Base-by-base conservation (phyloP, 208 protist genomes). In the Trypanosoma congolense region DNA sequence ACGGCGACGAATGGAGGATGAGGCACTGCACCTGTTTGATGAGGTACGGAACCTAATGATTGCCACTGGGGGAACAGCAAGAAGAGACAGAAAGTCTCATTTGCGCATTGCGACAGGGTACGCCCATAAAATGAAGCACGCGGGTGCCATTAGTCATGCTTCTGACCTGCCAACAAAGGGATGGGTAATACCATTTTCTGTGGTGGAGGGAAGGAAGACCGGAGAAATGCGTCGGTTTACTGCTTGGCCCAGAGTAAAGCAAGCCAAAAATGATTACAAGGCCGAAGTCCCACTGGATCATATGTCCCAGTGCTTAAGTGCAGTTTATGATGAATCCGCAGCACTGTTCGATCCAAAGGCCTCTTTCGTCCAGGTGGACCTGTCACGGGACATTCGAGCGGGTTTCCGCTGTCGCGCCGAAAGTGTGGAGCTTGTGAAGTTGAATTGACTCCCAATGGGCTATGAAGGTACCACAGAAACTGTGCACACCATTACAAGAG, bases 301-400 rank as follows among this genome's bases (percentile, higher is more conserved):
- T 22, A 45, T 56, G n/a, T 56, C 35, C 51, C 30, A 26, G 9
- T 56, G 45, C 25, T 3, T 56, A 14, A 35, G 35, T 18, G 51
- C 14, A 0, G 51, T 56, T 24, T 45, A 29, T 29, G 51, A 45
- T 30, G 51, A 56, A 30, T 43, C 51, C 1, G 51, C 51, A 21
- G 14, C 0, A 10, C 28, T 56, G 14, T 56, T 56, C 24, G 35
- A 45, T 43, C 29, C 45, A 44, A 56, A 56, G 24, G 51, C 51
- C 30, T 56, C 51, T 18, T 43, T 38, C 12, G 6, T 38, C 33
- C 33, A 12, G 33, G 12, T 38, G 33, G 12, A 38, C 33, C 6
- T 38, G 33, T 12, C 33, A 38, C 33, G 12, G 12, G 33, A 38
- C 33, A 38, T 38, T 38, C 0, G 33, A 38, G 33, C 12, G 33